Percentiles rank a stretch among this genome's conserved stretches.
Evolutionary conservation across 805 yeast genomes (phyloP).

Genomic region (Candida ulmi): DNA sequence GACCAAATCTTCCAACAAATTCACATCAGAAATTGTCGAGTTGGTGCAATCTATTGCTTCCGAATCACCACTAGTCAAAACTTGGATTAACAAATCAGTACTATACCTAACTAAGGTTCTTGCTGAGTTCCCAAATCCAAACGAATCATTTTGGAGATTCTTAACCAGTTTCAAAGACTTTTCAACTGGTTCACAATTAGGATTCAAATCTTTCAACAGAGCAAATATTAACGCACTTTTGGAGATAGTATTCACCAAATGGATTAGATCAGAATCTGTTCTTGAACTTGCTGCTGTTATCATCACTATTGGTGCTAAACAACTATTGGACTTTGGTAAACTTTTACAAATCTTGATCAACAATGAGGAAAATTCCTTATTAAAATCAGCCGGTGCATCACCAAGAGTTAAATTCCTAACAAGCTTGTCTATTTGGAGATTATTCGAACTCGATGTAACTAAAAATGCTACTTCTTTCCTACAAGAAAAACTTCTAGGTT

Average conservation of each 20-base stretch:
- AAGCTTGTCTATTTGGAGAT: conserved; percentile 38
- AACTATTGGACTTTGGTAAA: conserved; percentile 38
- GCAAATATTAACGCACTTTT: conserved; percentile 55
- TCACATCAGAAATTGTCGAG: conserved; percentile 22
- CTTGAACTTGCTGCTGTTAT: conserved; percentile 40
- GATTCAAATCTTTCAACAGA: conserved; percentile 19
- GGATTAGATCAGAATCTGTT: conserved; percentile 38
- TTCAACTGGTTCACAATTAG: conserved; percentile 4
- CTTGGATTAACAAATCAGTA: conserved; percentile 55
- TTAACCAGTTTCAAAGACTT: conserved; percentile 30
- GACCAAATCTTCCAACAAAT: conserved; percentile 24
- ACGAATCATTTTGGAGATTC: conserved; percentile 26
- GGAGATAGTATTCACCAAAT: conserved; percentile 51
- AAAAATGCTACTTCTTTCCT: conserved; percentile 41
- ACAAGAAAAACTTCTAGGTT: conserved; percentile 42
- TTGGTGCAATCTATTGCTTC: conserved; percentile 17
- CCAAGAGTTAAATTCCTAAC: conserved; percentile 33
- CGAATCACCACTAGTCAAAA: conserved; percentile 16
- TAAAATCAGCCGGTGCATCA: conserved; percentile 15
- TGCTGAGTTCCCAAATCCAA: conserved; percentile 39
- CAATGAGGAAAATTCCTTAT: conserved; percentile 38
- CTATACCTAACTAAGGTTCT: conserved; percentile 59
- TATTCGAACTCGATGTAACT: conserved; percentile 43
- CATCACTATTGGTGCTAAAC: conserved; percentile 31
- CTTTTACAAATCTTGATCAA: conserved; percentile 60